Evolutionary conservation across 495 filamentous ascomycete species (phyloP).

Genomic region (Parathielavia hyrcaniae): DNA sequence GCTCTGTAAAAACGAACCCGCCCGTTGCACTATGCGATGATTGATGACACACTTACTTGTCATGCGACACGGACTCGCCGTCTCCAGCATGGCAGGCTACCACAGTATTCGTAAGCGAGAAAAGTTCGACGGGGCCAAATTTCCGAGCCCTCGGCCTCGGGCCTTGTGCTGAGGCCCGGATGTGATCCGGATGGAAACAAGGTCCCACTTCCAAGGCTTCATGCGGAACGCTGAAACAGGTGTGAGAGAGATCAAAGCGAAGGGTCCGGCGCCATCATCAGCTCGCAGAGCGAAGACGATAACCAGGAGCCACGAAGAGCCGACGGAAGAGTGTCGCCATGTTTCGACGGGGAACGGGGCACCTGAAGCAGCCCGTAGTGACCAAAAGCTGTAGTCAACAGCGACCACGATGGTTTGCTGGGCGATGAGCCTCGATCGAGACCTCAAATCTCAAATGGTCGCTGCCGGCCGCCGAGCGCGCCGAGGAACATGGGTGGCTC

Average conservation of each 20-base stretch:
- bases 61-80: constrained; percentile 4
- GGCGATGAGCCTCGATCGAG: constrained; percentile 1
- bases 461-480: constrained; percentile 4
- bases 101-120: no score
- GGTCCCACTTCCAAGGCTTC: constrained; percentile 19
- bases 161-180: constrained; percentile 14
- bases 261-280: not conserved
- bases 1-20: not conserved
- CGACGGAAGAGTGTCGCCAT: not conserved
- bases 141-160: constrained; percentile 28
- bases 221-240: constrained; percentile 11
- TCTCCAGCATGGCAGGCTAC: no score
- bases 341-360: not conserved
- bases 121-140: constrained; percentile 22
- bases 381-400: not conserved
- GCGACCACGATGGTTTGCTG: constrained; percentile 4
- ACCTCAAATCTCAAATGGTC: constrained; percentile 3
- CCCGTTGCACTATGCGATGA: not conserved
- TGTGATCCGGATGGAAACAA: constrained; percentile 16
- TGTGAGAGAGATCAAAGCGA: constrained; percentile 12
- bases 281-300: not conserved
- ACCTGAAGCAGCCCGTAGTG: not conserved
- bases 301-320: not conserved
- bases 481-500: constrained; percentile 8
- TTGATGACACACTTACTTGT: constrained; percentile 2